Conservation (phyloP, 495 filamentous ascomycete genomes). For the Aspergillus wentii region DNA sequence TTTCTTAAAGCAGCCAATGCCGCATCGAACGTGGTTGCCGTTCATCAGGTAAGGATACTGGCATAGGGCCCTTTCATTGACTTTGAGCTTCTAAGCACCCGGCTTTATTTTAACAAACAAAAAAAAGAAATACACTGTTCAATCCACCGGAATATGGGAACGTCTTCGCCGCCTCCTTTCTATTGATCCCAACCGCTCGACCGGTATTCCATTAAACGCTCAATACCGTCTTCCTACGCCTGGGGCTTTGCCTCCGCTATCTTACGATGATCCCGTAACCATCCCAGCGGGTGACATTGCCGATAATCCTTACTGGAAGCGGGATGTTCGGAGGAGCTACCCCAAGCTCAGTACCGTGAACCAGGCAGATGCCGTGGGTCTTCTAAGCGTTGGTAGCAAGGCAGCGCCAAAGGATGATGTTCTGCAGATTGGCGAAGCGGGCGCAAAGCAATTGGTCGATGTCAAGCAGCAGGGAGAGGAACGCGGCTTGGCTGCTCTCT, state of each 20-base stretch:
- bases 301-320: slow-evolving; percentile 98
- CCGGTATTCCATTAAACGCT: slow-evolving; percentile 86
- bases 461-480: slow-evolving; percentile 72
- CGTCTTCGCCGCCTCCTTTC: slow-evolving; percentile 70
- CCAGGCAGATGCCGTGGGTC: slow-evolving; percentile 79
- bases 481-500: slow-evolving; percentile 63
- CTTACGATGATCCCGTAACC: slow-evolving; percentile 88
- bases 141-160: slow-evolving; percentile 87
- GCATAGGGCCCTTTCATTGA: not conserved
- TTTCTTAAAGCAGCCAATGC: slow-evolving; percentile 38
- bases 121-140: slow-evolving; percentile 99
- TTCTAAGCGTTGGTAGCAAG: slow-evolving; percentile 80
- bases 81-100: not conserved
- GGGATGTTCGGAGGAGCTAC: slow-evolving; percentile 81
- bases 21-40: slow-evolving; percentile 33
- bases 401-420: slow-evolving; percentile 73
- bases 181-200: slow-evolving; percentile 84
- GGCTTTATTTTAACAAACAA: too few relatives aligned
- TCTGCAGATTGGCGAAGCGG: slow-evolving; percentile 75
- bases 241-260: slow-evolving; percentile 66
- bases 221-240: slow-evolving; percentile 88
- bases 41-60: slow-evolving; percentile 29
- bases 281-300: slow-evolving; percentile 90
- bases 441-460: slow-evolving; percentile 71
- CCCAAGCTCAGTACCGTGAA: slow-evolving; percentile 73